These are phyloP conservation scores for Tylopilus plumbeoviolaceoides DNA, from an alignment of 768 basidiomycete genomes.

Conservation along the genomic window DNA sequence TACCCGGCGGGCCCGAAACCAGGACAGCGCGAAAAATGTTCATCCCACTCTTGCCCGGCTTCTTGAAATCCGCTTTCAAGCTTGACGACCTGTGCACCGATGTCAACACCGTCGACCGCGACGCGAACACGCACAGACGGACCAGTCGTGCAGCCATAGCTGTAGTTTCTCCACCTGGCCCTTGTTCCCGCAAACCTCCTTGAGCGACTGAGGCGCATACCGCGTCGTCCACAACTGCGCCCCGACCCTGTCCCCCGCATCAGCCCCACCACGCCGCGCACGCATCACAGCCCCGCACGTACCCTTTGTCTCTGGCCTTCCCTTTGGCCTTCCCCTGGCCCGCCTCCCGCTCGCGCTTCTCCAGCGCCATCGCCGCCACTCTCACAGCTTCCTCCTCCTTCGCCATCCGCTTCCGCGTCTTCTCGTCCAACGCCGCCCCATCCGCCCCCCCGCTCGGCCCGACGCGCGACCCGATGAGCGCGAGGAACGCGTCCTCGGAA, in stretches of 20 bases:
- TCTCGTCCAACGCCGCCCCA: conserved; percentile 57
- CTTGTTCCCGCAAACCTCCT: conserved; percentile 97
- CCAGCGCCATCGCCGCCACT: conserved; percentile 73
- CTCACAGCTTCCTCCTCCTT: conserved; percentile 77
- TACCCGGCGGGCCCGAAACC: conserved; percentile 92
- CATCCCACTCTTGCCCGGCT: conserved; percentile 89
- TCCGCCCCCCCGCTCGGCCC: conserved; percentile 35
- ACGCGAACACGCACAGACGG: conserved; percentile 15
- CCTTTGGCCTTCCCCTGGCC: conserved; percentile 12
- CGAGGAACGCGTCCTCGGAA: conserved; percentile 82
- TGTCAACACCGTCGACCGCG: not conserved
- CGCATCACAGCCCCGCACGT: not conserved
- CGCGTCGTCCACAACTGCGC: conserved; percentile 92
- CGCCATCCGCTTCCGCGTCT: conserved; percentile 74
- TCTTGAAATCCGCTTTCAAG: conserved; percentile 79
- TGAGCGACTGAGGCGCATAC: conserved; percentile 84
- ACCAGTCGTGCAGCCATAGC: conserved; percentile 89
- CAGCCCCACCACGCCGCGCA: not conserved
- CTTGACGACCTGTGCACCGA: conserved; percentile 61
- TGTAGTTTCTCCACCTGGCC: conserved; percentile 83
- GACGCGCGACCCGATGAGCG: conserved; percentile 72
- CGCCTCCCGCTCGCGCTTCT: conserved; percentile 58
- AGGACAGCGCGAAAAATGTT: conserved; percentile 83
- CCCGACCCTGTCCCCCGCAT: conserved; percentile 18
- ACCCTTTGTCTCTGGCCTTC: too few relatives aligned